Evolutionary conservation across 148 eudicot species (phyloP).

Genomic region (Rhododendron vialii): DNA sequence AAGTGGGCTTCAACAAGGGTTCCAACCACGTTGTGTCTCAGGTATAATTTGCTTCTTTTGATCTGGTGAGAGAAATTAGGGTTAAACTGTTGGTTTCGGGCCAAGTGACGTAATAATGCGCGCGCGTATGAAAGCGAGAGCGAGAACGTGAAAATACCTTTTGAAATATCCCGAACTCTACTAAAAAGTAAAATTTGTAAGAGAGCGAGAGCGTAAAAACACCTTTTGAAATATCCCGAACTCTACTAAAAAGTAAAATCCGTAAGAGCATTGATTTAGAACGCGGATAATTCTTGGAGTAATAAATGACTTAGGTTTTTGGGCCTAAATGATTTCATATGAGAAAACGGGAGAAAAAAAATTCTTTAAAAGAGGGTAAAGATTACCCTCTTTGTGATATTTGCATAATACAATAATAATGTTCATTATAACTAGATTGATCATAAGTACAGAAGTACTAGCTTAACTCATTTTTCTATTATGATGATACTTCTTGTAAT

Average conservation of each 20-base stretch:
- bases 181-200: too few relatives aligned
- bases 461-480: background rate
- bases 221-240: background rate
- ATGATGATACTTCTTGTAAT: background rate
- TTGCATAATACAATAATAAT: too few relatives aligned
- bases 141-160: too few relatives aligned
- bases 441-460: background rate
- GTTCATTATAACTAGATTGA: too few relatives aligned
- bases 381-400: too few relatives aligned
- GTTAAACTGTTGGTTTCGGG: background rate
- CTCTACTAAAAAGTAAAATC: background rate
- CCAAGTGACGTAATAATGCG: background rate
- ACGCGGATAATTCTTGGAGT: background rate
- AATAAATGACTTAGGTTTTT: background rate
- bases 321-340: background rate
- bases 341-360: background rate
- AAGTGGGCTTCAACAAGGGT: constrained; percentile 32
- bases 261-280: too few relatives aligned
- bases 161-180: too few relatives aligned
- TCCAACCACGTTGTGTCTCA: constrained; percentile 24
- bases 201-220: too few relatives aligned
- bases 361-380: too few relatives aligned
- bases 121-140: background rate
- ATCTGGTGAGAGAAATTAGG: background rate
- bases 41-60: constrained; percentile 22